Conservation (phyloP, 768 basidiomycete genomes). For the Leccinum subgranulosum region DNA sequence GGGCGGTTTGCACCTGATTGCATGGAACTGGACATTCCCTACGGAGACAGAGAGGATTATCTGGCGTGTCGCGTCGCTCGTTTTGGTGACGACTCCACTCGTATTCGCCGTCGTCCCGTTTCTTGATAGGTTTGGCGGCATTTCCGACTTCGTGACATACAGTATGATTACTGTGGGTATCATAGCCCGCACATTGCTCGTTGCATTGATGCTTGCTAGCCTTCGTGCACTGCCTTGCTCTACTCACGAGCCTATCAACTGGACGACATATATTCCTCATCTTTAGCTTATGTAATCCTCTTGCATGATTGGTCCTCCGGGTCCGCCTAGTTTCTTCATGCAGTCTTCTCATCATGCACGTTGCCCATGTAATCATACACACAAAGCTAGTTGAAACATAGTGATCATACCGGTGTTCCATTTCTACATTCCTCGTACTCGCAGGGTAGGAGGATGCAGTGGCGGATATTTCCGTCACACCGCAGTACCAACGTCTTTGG, state of each 20-base stretch:
- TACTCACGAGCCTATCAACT: neutral
- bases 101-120: neutral
- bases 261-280: conserved; percentile 1
- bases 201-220: neutral
- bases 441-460: neutral
- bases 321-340: neutral
- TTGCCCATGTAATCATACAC: neutral
- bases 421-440: neutral
- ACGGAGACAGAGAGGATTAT: neutral
- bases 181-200: neutral
- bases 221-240: neutral
- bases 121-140: neutral
- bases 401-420: neutral
- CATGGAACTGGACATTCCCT: neutral
- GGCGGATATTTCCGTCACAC: neutral
- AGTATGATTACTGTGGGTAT: neutral
- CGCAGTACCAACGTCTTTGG: too few relatives aligned
- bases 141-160: neutral
- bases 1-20: neutral
- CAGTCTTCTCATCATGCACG: neutral
- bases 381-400: neutral
- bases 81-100: neutral
- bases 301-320: neutral
- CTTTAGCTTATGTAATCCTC: neutral
- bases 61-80: neutral